These are phyloP conservation scores for Zanthoxylum bungeanum DNA, from an alignment of 345 rosid species.

Conservation along the genomic window DNA sequence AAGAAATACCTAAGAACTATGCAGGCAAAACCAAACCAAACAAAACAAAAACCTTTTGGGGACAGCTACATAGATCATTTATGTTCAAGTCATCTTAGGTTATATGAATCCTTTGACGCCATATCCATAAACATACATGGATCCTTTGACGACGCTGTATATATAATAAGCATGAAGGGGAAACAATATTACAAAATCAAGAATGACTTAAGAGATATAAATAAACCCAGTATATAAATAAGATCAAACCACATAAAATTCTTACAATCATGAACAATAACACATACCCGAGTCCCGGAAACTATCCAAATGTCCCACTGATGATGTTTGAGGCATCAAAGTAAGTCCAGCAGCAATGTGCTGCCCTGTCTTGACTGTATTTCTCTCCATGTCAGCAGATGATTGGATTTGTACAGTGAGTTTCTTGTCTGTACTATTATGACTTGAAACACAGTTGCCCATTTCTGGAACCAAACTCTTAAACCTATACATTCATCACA, in stretches of 20 bases:
- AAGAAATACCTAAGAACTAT: too few species aligned
- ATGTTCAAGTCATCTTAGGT: too few species aligned
- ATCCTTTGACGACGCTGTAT: too few species aligned
- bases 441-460: conserved; percentile 45
- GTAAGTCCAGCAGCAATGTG: conserved; percentile 11
- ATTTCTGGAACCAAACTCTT: conserved; percentile 19
- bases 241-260: not conserved
- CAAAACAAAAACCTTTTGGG: too few species aligned
- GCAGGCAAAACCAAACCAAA: too few species aligned
- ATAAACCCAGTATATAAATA: not conserved
- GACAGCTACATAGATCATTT: too few species aligned
- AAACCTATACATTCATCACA: not conserved
- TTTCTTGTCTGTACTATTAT: conserved; percentile 23
- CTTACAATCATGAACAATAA: not conserved
- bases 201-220: not conserved
- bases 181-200: not conserved
- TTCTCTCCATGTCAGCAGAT: conserved; percentile 23
- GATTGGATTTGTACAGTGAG: conserved; percentile 29
- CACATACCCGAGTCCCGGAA: conserved; percentile 29
- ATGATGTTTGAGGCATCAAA: conserved; percentile 16
- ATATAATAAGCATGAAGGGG: not conserved
- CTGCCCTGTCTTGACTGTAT: conserved; percentile 9
- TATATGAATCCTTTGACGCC: too few species aligned
- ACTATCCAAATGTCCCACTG: conserved; percentile 13
- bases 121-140: too few species aligned